Conservation (phyloP, 176 grass and related monocot species). For the Avena eriantha region DNA sequence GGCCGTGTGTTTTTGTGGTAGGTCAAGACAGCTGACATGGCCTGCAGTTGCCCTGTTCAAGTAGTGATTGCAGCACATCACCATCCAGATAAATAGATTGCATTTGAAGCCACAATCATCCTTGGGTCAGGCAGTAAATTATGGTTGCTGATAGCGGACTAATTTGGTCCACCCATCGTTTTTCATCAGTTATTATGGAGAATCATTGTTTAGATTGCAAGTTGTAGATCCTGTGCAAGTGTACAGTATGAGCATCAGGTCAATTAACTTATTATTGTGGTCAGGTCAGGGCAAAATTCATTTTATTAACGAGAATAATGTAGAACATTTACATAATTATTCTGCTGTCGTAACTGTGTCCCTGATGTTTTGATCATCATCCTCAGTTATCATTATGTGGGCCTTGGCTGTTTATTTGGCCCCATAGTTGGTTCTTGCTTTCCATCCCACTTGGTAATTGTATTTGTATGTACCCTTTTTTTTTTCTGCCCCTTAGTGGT, state of each 20-base stretch:
- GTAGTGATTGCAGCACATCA: constrained; percentile 16
- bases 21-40: constrained; percentile 5
- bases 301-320: constrained; percentile 38
- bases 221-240: constrained; percentile 59
- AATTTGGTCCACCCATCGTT: background rate
- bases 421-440: no score
- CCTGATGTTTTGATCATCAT: background rate
- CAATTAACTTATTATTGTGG: constrained; percentile 38
- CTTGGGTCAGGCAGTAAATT: background rate
- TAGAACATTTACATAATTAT: background rate
- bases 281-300: constrained; percentile 22
- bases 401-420: no score
- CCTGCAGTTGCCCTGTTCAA: constrained; percentile 13
- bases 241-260: constrained; percentile 54
- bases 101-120: background rate
- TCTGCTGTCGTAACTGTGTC: background rate
- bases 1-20: constrained; percentile 10
- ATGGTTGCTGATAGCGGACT: background rate
- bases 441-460: no score
- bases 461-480: no score
- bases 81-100: background rate
- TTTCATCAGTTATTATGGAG: background rate
- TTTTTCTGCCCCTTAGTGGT: no score
- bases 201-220: constrained; percentile 33
- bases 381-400: background rate